Evolutionary conservation across 768 basidiomycete genomes (phyloP).

Genomic region (Suillus ampliporus): DNA sequence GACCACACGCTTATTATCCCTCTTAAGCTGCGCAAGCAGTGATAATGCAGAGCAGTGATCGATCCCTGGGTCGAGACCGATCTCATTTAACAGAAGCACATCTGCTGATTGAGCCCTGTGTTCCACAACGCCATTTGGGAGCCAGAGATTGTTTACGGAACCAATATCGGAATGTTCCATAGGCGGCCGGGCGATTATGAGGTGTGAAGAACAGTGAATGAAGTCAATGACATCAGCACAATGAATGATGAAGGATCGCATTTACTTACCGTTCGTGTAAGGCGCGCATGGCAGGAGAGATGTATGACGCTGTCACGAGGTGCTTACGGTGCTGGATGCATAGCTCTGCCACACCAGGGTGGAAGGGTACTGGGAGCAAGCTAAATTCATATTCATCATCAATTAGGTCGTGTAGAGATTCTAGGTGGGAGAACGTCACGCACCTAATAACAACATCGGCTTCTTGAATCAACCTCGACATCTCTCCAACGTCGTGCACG

Average conservation of each 20-base stretch:
- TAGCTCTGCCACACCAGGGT: slow-evolving; percentile 69
- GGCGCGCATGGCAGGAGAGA: slow-evolving; percentile 74
- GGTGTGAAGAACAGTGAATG: no score
- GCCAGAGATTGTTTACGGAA: neutral
- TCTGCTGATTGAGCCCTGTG: slow-evolving; percentile 63
- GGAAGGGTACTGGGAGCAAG: slow-evolving; percentile 79
- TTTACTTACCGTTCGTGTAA: slow-evolving; percentile 63
- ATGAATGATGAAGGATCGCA: neutral
- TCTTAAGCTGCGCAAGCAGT: slow-evolving; percentile 58
- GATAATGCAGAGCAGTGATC: slow-evolving; percentile 88
- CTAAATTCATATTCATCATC: slow-evolving; percentile 44
- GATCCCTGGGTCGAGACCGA: slow-evolving; percentile 88
- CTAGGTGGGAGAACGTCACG: slow-evolving; percentile 18
- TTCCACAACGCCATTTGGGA: neutral
- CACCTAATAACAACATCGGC: slow-evolving; percentile 89
- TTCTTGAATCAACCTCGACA: slow-evolving; percentile 57
- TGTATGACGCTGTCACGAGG: slow-evolving; percentile 91
- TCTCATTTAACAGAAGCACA: slow-evolving; percentile 86
- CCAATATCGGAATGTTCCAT: neutral
- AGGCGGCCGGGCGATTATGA: neutral
- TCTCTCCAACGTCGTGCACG: slow-evolving; percentile 51
- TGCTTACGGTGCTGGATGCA: slow-evolving; percentile 76
- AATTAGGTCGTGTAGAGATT: neutral
- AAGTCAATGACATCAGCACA: slow-evolving; percentile 2
- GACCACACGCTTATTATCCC: slow-evolving; percentile 57